A percentile compares a stretch with the other conserved stretches of the same genome.
These are phyloP conservation scores for Calonectria pauciramosa DNA, from an alignment of 2,329 filamentous ascomycete species.

Conservation along the genomic window DNA sequence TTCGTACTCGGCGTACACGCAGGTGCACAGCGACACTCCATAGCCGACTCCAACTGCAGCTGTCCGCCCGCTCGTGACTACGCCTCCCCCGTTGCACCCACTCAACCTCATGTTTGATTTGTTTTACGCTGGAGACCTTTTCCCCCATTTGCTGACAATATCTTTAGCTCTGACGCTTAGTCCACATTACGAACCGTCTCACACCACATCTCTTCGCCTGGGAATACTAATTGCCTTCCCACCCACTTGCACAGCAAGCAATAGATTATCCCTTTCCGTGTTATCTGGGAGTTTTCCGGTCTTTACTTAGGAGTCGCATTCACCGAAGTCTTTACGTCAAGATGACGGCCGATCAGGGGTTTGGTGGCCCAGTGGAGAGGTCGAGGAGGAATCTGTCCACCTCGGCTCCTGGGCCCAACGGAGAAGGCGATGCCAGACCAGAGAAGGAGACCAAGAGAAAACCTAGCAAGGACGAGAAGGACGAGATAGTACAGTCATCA, in stretches of 20 bases:
- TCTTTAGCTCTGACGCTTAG: slow-evolving; percentile 11
- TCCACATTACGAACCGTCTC: slow-evolving; percentile 1
- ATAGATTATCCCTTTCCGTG: background rate
- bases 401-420: slow-evolving; percentile 58
- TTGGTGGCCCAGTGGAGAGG: slow-evolving; percentile 56
- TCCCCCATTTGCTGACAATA: slow-evolving; percentile 32
- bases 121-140: background rate
- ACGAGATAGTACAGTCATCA: slow-evolving; percentile 51
- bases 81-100: slow-evolving; percentile 26
- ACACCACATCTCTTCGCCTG: background rate
- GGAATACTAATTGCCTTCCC: background rate
- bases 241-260: background rate
- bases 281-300: background rate
- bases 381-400: slow-evolving; percentile 53
- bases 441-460: slow-evolving; percentile 58
- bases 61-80: slow-evolving; percentile 44
- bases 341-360: slow-evolving; percentile 63
- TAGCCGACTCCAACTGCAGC: slow-evolving; percentile 44
- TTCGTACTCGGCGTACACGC: slow-evolving; percentile 36
- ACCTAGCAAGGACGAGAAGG: slow-evolving; percentile 51
- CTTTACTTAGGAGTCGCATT: background rate
- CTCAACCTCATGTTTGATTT: slow-evolving; percentile 27
- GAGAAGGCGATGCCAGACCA: slow-evolving; percentile 58
- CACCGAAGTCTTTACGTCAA: slow-evolving; percentile 17
- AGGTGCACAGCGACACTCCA: slow-evolving; percentile 33